Base-by-base conservation (phyloP, 345 rosid species). In the Crucihimalaya himalaica region DNA sequence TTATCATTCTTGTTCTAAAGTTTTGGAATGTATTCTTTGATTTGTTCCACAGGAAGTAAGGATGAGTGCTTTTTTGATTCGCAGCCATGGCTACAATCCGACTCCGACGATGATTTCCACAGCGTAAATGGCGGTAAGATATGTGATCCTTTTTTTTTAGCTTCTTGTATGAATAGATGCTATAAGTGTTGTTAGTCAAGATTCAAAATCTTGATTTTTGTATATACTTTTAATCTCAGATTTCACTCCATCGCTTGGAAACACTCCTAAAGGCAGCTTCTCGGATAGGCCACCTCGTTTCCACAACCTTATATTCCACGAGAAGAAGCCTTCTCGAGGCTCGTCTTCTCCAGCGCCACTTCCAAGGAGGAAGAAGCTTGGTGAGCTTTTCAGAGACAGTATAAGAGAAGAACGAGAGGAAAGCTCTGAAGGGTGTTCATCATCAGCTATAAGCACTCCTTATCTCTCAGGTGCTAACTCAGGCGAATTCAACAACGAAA, bases 181-280 rank as follows among this genome's bases (percentile, higher is more conserved):
- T 20, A 2, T 8, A 25, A 29, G 6, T 67, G 31, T 23, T 67
- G 31, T 23, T 56, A 55, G 0, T 35, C 34, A 35, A 32, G 39
- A 5, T 58, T 42, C 37, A 29, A 5, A 23, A 63, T 19, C 40
- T 25, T 74, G 54, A 46, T 29, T 2, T 37, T 37, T 37, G 39
- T 19, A 5, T 32, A 2, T 23, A 11, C 8, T 16, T 5, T 13
- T 20, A 13, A 28, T 16, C 45, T 18, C 88, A 95, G 98, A 95
- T 82, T 90, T 92, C 80, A 95, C 97, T 48, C 98, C 98, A 23
- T 95, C 97, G 37, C 84, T 82, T 19, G 99, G 97, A 47, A 88
- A 61, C 63, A 90, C 97, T 72, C 99, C 97, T 7, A 86, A 86
- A 73, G 82, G 78, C 42, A 82, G 68, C 51, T 82, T 88, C 80